Evolutionary conservation across 1,284 basidiomycete genomes (phyloP).

Genomic region (Rhodofomes roseus): DNA sequence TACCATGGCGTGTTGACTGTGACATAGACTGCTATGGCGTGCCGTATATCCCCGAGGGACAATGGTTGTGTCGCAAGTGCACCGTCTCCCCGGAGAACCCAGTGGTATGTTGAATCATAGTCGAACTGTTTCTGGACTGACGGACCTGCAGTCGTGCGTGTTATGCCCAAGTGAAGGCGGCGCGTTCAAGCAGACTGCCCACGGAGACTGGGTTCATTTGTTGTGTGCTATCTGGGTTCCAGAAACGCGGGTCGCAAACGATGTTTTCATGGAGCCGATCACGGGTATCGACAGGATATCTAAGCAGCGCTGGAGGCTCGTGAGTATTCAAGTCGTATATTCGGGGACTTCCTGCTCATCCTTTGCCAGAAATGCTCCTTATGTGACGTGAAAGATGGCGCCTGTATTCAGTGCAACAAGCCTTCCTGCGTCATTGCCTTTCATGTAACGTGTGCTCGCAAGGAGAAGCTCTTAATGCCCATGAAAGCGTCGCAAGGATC

Average conservation of each 20-base stretch:
- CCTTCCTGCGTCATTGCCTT: constrained; percentile 91
- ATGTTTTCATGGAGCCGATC: constrained; percentile 98
- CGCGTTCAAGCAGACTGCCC: constrained; percentile 96
- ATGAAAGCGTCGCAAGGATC: constrained; percentile 83
- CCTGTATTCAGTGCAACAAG: constrained; percentile 97
- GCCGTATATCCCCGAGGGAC: constrained; percentile 98
- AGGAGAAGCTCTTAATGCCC: constrained; percentile 76
- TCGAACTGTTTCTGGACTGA: not conserved
- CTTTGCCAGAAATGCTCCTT: constrained; percentile 75
- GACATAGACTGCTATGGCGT: constrained; percentile 95
- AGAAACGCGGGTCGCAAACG: constrained; percentile 91
- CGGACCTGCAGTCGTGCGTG: constrained; percentile 70
- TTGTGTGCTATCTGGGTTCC: constrained; percentile 98
- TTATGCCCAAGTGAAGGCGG: constrained; percentile 97
- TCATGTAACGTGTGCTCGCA: constrained; percentile 92
- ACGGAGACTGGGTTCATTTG: constrained; percentile 94
- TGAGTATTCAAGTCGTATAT: constrained; percentile 33
- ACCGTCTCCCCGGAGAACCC: constrained; percentile 97
- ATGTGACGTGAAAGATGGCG: constrained; percentile 81
- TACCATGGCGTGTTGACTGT: not conserved
- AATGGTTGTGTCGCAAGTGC: constrained; percentile 99
- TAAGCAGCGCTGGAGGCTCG: constrained; percentile 93
- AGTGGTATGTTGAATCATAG: constrained; percentile 56
- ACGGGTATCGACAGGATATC: constrained; percentile 87
- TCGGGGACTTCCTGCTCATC: not conserved